Base-by-base conservation (phyloP, 768 basidiomycete species). In the Leucocoprinus leucothites region DNA sequence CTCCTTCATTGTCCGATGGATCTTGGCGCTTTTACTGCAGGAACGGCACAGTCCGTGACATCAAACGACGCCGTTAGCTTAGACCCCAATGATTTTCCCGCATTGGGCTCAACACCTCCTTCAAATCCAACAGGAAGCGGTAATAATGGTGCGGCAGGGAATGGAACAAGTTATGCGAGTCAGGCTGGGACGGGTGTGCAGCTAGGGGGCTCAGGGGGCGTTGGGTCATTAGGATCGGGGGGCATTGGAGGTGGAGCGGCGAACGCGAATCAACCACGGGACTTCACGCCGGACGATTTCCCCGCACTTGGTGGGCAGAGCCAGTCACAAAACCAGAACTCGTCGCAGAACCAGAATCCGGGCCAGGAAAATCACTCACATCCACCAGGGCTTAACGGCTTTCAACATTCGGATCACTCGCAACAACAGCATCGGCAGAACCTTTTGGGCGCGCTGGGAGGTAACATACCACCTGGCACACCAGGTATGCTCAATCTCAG, bases 281-380 rank as follows among this genome's bases (percentile, higher is more conserved):
- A 87, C 67, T 89, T 94, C 58, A 88, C 87, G n/a, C 83, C 86
- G 38, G 91, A 93, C 61, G 92, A 94, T 73, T 94, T 94, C 67
- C 92, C 92, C 48, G 92, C 92, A 16, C 74, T 94, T 24, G 87
- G 91, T 9, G 87, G 86, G 50, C 85, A 81, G 61, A 71, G 75
- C 56, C 75, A 78, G 59, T 56, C 74, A 56, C 71, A 71, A 64
- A 65, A 61, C 41, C 73, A 73, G 59, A 74, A 65, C 48, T 49
- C 59, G 19, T 57, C 66, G 22, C 71, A 70, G 57, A 69, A 58
- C 58, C 74, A 72, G 61, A 66, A 58, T 41, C 57, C 69, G 28
- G 64, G 58, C 40, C 74, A 66, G 65, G 79, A 74, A 59, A 77
- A 60, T 63, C 73, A 72, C 60, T 66, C 74, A 31, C 88, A 85